Base-by-base conservation (phyloP, 352 stramenopile genomes). In the Albugo laibachii region DNA sequence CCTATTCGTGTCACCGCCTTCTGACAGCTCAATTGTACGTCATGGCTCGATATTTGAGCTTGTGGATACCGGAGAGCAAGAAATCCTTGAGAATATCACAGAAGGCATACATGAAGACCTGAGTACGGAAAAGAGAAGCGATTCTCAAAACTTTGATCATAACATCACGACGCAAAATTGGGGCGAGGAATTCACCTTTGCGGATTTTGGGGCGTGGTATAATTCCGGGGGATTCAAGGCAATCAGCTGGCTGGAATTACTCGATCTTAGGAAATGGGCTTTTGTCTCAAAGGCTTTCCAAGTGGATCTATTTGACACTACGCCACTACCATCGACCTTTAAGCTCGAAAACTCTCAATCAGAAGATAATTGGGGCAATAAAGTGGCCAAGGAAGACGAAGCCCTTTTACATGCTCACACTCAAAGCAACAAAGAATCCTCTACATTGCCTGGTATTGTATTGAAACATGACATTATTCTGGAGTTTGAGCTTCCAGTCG, bases 151-250 rank as follows among this genome's bases (percentile, higher is more conserved):
- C 5, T 59, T 65, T 16, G 58, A 35, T 37, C 39, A 59, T 11
- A 45, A 16, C 2, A 27, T 50, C 1, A 40, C 13, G 5, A 36
- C 49, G 6, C 42, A 49, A n/a, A 62, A 58, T 15, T 57, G 62
- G n/a, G 53, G 60, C 19, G n/a, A 43, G 8, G 38, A 43, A 43
- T 43, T 43, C 52, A 76, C 62, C 10, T 92, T 92, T 61, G 78
- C 88, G 58, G 65, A 85, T 14, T 92, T 92, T 48, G 78, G 75
- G 1, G 44, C 68, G 21, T 92, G 78, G 78, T 92, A 92, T 51
- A 92, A 92, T 54, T 62, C 63, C 4, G 75, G 75, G 40, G 80
- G 80, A 0, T 87, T 69, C 44, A 69, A 75, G 46, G 62, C 55
- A 1, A 79, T 88, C 66, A 89, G 76, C 42, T 92, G 77, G 76